Conservation (phyloP, 768 basidiomycete genomes). For the Kwoniella dendrophila region DNA sequence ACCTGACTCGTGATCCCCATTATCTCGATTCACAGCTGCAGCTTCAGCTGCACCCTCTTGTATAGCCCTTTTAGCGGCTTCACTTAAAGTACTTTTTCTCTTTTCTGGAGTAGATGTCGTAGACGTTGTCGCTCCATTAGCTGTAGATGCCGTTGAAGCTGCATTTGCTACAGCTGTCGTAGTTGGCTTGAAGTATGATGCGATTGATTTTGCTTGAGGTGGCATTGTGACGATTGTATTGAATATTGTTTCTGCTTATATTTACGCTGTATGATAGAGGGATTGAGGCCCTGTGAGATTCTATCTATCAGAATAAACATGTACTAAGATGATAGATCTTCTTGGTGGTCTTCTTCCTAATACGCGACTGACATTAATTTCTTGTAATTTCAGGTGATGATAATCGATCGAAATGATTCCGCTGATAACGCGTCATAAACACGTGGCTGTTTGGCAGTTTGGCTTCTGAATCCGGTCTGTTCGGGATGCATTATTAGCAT, state of each 20-base stretch:
- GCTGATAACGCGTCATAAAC: constrained; percentile 1
- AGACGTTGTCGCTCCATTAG: constrained; percentile 3
- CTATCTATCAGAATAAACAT: not conserved
- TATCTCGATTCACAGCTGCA: not conserved
- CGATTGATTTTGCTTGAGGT: constrained; percentile 27
- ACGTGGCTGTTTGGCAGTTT: too few relatives aligned
- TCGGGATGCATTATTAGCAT: too few relatives aligned
- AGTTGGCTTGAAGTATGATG: constrained; percentile 35
- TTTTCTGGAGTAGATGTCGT: constrained; percentile 17
- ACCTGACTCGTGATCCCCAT: not conserved
- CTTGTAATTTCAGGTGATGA: too few relatives aligned
- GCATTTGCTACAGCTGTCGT: constrained; percentile 10
- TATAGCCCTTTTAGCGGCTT: constrained; percentile 26
- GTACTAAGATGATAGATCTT: not conserved
- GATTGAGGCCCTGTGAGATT: too few relatives aligned
- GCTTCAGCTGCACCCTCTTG: constrained; percentile 12
- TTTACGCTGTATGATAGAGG: too few relatives aligned
- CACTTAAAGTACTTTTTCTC: constrained; percentile 13
- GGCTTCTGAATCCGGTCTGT: too few relatives aligned
- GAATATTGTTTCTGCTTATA: too few relatives aligned
- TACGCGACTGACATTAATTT: constrained; percentile 18
- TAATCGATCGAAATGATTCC: not conserved
- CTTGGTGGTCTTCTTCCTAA: not conserved
- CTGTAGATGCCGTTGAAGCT: not conserved
- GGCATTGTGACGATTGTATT: too few relatives aligned